These are phyloP conservation scores for Rhamnella rubrinervis DNA, from an alignment of 331 rosid species.

Conservation along the genomic window DNA sequence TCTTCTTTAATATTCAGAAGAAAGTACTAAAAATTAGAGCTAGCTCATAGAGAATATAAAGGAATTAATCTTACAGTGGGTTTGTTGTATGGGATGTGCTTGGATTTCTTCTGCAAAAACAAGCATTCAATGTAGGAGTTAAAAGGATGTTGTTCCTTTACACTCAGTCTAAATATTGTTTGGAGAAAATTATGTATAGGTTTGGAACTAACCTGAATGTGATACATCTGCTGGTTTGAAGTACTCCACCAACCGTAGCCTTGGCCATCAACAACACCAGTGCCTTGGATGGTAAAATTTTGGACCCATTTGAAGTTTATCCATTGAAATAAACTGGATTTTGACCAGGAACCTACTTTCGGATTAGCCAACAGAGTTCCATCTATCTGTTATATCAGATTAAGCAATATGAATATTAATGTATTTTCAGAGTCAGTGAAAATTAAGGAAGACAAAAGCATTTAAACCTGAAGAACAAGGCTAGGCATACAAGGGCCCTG, in stretches of 20 bases:
- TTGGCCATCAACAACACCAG: slow-evolving; percentile 83
- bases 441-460: slow-evolving; percentile 18
- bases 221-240: slow-evolving; percentile 22
- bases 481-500: slow-evolving; percentile 84
- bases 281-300: slow-evolving; percentile 75
- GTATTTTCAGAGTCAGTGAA: not conserved
- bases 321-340: slow-evolving; percentile 77
- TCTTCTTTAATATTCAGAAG: not conserved
- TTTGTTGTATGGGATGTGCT: slow-evolving; percentile 48
- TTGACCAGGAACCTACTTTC: slow-evolving; percentile 62
- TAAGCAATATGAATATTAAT: not conserved
- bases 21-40: not conserved
- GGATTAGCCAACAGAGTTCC: slow-evolving; percentile 81
- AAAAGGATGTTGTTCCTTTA: not conserved
- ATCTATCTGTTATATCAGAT: slow-evolving; percentile 59
- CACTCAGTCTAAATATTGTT: not conserved
- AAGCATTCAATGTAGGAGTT: not conserved
- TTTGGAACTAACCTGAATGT: slow-evolving; percentile 41
- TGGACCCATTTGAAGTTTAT: slow-evolving; percentile 78
- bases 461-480: slow-evolving; percentile 75
- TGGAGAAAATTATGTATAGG: not conserved
- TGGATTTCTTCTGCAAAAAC: slow-evolving; percentile 49
- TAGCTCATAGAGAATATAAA: not conserved
- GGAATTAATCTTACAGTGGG: slow-evolving; percentile 63
- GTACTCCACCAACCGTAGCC: slow-evolving; percentile 80